Evolutionary conservation across 352 stramenopile genomes (phyloP).

Genomic region (Phytopythium vexans): DNA sequence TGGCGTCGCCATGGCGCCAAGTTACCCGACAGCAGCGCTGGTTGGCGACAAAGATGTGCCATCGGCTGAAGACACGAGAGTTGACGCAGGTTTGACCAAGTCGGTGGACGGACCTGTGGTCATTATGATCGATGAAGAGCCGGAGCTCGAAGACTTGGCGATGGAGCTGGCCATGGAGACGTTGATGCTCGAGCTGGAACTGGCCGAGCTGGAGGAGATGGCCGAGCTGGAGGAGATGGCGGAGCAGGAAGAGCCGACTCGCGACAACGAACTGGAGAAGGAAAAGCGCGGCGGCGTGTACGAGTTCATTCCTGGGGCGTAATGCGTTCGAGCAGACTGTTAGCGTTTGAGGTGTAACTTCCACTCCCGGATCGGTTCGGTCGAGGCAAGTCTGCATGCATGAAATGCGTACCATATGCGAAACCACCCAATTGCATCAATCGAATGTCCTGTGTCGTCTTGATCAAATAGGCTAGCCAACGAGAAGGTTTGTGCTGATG

Average conservation of each 20-base stretch:
- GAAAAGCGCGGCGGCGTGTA: no score
- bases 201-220: constrained; percentile 5
- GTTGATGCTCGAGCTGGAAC: constrained; percentile 1
- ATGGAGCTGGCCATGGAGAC: constrained; percentile 4
- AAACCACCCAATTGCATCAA: no score
- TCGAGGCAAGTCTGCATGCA: no score
- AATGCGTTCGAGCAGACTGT: no score
- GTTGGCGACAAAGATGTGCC: constrained; percentile 1
- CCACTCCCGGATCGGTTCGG: no score
- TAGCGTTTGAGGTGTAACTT: no score
- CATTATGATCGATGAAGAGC: constrained; percentile 1
- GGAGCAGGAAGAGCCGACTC: background rate
- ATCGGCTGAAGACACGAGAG: background rate
- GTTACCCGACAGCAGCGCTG: constrained; percentile 55
- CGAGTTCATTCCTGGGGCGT: no score
- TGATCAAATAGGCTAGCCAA: no score
- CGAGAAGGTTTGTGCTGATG: no score
- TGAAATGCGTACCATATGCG: no score
- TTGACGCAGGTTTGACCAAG: background rate
- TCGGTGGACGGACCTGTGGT: background rate
- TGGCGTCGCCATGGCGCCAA: constrained; percentile 89
- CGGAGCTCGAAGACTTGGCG: background rate
- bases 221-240: background rate
- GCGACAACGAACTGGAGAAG: no score
- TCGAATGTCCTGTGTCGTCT: no score